Evolutionary conservation across 2,329 filamentous ascomycete genomes (phyloP), one percentile per base, ranked within the genome.

Genomic region (Talaromyces verruculosus): DNA sequence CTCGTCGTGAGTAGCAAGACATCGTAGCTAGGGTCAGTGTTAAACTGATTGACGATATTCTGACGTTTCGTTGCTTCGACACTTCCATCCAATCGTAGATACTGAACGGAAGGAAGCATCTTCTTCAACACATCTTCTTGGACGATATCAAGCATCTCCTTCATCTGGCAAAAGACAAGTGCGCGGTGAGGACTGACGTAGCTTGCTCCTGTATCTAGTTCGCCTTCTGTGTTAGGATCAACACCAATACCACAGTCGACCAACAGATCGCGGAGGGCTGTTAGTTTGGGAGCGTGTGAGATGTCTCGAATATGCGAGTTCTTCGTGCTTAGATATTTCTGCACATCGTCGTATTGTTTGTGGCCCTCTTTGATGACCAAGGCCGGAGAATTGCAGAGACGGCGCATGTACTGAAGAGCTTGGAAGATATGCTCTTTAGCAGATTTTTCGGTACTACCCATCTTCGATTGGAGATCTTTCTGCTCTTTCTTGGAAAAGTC

Each of bases 91-190:
- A 99, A 87, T n/a, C 96, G 91, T 66, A 98, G 87, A 75, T 90
- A 97, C 43, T 96, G 95, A 5, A 97, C 93, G 0, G 90, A 91
- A 0, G 95, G 95, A n/a, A 99, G 85, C 80, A 98, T 85, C 73
- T 91, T 90, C 77, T 92, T 92, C 45, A 99, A 82, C 0, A 99
- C 95, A 66, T 94, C 93, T 72, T 91, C 92, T 76, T 98, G 93
- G 2, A 99, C 96, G 87, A 99, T 98, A 78, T 99, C 95, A 28
- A 99, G 85, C 96, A 99, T 99, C 78, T 99, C 95, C 80, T 99
- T 99, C 92, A 99, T 97, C 77, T 99, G 95, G 74, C 95, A 99
- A 84, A 99, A 99, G 71, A 99, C 91, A 33, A 99, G 87, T 0
- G 95, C 96, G 53, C 95, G 91, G 76, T 99, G 95, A 35, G 94